These are phyloP conservation scores for Colletotrichum simmondsii DNA, from an alignment of 2,329 filamentous ascomycete species.

Conservation along the genomic window DNA sequence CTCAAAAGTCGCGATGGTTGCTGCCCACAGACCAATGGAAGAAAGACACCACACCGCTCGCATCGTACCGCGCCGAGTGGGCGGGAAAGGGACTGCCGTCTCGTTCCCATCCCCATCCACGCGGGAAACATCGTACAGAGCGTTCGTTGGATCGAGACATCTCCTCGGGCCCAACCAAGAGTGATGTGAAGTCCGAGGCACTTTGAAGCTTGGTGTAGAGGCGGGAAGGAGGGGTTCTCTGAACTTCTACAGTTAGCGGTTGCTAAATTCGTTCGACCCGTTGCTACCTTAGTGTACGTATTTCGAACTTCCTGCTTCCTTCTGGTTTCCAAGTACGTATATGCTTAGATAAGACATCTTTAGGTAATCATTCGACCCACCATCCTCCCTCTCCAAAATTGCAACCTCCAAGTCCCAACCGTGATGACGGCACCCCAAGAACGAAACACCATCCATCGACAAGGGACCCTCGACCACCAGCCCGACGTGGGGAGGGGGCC, in stretches of 20 bases:
- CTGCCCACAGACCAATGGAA: neutral
- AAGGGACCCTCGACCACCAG: slow-evolving; percentile 6
- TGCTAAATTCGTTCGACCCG: neutral
- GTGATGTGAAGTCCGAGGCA: neutral
- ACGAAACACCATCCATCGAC: slow-evolving; percentile 1
- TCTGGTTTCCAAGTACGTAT: neutral
- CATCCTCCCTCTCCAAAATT: neutral
- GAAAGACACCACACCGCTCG: slow-evolving; percentile 7
- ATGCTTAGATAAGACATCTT: neutral
- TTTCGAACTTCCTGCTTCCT: neutral
- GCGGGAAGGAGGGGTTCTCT: neutral
- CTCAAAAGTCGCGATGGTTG: neutral
- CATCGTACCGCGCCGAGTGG: neutral
- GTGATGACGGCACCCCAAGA: neutral
- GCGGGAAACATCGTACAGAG: neutral
- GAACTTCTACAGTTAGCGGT: neutral
- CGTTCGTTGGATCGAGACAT: neutral
- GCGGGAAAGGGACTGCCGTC: neutral
- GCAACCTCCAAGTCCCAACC: neutral
- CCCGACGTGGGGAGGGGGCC: slow-evolving; percentile 3
- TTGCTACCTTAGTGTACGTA: neutral
- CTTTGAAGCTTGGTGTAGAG: neutral
- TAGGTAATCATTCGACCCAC: neutral
- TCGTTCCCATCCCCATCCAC: neutral
- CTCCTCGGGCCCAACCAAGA: neutral